A percentile compares a stretch with the other conserved stretches of the same genome.
Evolutionary conservation across 192 early-diverging fungal species (phyloP).

Genomic region (Coemansia sp.): DNA sequence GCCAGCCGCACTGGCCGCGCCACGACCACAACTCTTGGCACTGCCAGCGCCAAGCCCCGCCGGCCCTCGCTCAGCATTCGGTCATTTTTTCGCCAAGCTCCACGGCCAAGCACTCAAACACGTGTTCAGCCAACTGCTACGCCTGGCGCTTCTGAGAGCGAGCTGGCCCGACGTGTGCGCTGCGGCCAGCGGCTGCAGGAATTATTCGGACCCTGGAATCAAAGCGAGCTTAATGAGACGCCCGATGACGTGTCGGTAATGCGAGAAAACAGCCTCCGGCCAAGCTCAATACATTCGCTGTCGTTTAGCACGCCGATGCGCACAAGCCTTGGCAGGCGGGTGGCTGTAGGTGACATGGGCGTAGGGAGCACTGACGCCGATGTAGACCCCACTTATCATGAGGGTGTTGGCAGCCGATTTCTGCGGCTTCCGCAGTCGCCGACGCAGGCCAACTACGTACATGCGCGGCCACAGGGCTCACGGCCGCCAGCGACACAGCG

Average conservation of each 20-base stretch:
- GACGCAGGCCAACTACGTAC: not conserved
- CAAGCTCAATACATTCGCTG: conserved; percentile 35
- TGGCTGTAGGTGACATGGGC: not conserved
- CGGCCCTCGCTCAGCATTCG: conserved; percentile 35
- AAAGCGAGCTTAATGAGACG: not conserved
- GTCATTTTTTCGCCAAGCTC: conserved; percentile 28
- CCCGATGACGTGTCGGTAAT: not conserved
- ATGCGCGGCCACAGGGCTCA: conserved; percentile 1
- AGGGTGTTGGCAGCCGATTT: not conserved
- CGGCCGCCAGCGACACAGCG: conserved; percentile 10
- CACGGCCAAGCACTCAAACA: conserved; percentile 11
- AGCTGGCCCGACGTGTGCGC: conserved; percentile 31
- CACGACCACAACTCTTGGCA: conserved; percentile 15
- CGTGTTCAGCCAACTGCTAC: not conserved
- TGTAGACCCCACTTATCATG: not conserved
- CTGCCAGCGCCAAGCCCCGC: conserved; percentile 1
- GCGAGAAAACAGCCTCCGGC: conserved; percentile 10
- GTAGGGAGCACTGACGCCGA: not conserved
- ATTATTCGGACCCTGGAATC: conserved; percentile 45
- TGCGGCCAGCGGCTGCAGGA: conserved; percentile 40
- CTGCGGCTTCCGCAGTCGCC: conserved; percentile 9
- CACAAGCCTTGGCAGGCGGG: conserved; percentile 16
- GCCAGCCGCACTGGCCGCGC: conserved; percentile 13
- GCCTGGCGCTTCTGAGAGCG: conserved; percentile 14
- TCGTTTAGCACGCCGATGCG: conserved; percentile 42